A percentile compares a stretch with the other conserved stretches of the same genome.
These are phyloP conservation scores for Sporothrix mexicana DNA, from an alignment of 2,329 filamentous ascomycete species.

Conservation along the genomic window DNA sequence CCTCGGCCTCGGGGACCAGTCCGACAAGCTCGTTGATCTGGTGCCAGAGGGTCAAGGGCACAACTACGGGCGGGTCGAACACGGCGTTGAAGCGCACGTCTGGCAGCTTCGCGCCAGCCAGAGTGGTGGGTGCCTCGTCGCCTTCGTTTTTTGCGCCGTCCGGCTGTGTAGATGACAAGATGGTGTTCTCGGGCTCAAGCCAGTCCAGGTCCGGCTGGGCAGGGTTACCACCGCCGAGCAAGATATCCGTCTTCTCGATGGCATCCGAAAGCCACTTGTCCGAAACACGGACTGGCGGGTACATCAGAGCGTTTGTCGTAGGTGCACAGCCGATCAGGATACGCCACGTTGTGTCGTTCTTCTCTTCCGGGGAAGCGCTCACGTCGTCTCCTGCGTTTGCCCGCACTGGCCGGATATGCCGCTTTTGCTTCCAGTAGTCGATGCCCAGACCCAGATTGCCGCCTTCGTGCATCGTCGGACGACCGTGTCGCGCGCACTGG, in stretches of 20 bases:
- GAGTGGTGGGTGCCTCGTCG: conserved; percentile 44
- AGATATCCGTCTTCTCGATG: conserved; percentile 63
- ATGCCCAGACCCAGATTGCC: conserved; percentile 71
- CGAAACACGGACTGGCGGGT: conserved; percentile 70
- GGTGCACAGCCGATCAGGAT: conserved; percentile 70
- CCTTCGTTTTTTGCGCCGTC: conserved; percentile 30
- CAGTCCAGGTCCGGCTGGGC: conserved; percentile 63
- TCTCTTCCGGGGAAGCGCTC: not conserved
- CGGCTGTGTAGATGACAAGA: conserved; percentile 28
- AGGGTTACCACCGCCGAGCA: conserved; percentile 43
- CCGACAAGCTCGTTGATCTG: conserved; percentile 66
- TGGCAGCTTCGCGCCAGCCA: conserved; percentile 61
- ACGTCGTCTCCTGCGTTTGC: not conserved
- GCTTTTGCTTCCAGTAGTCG: conserved; percentile 76
- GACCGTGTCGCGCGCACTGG: conserved; percentile 73
- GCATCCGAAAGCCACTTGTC: conserved; percentile 74
- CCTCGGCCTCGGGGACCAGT: conserved; percentile 50
- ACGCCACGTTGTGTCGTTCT: conserved; percentile 64
- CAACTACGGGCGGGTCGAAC: conserved; percentile 74
- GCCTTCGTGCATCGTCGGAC: conserved; percentile 72
- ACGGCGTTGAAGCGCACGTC: conserved; percentile 76
- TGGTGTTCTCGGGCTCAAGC: conserved; percentile 69
- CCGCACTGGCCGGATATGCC: conserved; percentile 52
- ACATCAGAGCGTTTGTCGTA: conserved; percentile 51
- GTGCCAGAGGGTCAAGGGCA: conserved; percentile 68